Conservation (phyloP, 192 early-diverging fungal species). For the Entomortierella lignicola region DNA sequence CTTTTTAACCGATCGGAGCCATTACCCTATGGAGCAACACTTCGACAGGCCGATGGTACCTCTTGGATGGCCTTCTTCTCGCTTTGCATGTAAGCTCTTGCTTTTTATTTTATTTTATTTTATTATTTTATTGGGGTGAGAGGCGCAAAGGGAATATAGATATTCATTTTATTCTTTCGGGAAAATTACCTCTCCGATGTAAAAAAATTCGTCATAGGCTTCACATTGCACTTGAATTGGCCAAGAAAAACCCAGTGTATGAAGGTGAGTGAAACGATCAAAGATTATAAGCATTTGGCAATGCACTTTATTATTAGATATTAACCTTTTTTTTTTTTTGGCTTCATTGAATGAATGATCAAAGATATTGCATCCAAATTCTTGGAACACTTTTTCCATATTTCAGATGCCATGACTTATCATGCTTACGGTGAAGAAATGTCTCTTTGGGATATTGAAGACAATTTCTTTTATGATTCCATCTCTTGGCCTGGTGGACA, state of each 20-base stretch:
- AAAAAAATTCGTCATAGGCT: slow-evolving; percentile 17
- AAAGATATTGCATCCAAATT: slow-evolving; percentile 69
- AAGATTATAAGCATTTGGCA: no score
- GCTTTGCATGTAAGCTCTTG: slow-evolving; percentile 31
- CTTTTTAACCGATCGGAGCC: slow-evolving; percentile 66
- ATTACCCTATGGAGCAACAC: slow-evolving; percentile 54
- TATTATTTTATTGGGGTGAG: not conserved
- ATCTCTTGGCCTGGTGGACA: slow-evolving; percentile 58
- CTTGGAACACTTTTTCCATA: slow-evolving; percentile 69
- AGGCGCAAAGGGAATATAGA: no score
- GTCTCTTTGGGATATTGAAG: slow-evolving; percentile 56
- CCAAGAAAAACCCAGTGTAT: slow-evolving; percentile 34
- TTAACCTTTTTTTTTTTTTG: not conserved
- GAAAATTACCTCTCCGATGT: no score
- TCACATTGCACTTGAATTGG: slow-evolving; percentile 45
- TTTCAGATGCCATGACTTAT: slow-evolving; percentile 66
- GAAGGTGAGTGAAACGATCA: no score
- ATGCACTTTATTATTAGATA: no score
- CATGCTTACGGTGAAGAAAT: slow-evolving; percentile 38
- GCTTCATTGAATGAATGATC: not conserved
- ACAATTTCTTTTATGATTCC: slow-evolving; percentile 67
- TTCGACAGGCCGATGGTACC: slow-evolving; percentile 65
- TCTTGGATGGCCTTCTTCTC: slow-evolving; percentile 66
- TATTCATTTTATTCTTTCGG: no score
- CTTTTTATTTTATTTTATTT: not conserved